Evolutionary conservation across 352 stramenopile species (phyloP).

Genomic region (Thalassiosira hispida): DNA sequence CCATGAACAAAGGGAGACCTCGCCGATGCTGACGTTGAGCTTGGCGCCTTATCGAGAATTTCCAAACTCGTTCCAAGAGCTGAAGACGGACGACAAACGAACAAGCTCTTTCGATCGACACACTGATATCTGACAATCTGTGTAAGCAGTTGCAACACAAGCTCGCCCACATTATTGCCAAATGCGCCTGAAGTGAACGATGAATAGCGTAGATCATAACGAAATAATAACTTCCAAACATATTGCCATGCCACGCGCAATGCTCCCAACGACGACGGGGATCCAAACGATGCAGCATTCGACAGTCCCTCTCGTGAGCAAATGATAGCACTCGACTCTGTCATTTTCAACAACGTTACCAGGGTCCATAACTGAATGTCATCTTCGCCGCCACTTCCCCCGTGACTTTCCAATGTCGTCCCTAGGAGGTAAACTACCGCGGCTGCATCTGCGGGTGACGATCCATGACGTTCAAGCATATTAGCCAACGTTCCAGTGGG

Average conservation of each 20-base stretch:
- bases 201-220: slow-evolving; percentile 67
- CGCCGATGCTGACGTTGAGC: not conserved
- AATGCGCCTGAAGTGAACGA: slow-evolving; percentile 58
- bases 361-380: slow-evolving; percentile 74
- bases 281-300: slow-evolving; percentile 32
- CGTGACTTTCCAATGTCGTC: slow-evolving; percentile 68
- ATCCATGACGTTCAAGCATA: slow-evolving; percentile 53
- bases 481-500: slow-evolving; percentile 24
- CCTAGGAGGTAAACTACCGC: slow-evolving; percentile 69
- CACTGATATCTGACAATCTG: slow-evolving; percentile 64
- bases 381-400: slow-evolving; percentile 58
- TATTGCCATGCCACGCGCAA: slow-evolving; percentile 58
- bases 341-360: slow-evolving; percentile 66
- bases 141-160: slow-evolving; percentile 73
- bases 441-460: slow-evolving; percentile 59
- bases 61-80: not conserved
- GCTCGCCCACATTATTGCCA: slow-evolving; percentile 60
- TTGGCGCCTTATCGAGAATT: not conserved
- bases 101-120: slow-evolving; percentile 30
- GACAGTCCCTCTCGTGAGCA: slow-evolving; percentile 49
- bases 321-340: slow-evolving; percentile 63
- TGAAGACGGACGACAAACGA: slow-evolving; percentile 1
- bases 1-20: slow-evolving; percentile 57
- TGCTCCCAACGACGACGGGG: slow-evolving; percentile 12
- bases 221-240: slow-evolving; percentile 74